Evolutionary conservation across 1,139 yeast genomes (phyloP).

Genomic region (Protomyces lactucae-debilis): DNA sequence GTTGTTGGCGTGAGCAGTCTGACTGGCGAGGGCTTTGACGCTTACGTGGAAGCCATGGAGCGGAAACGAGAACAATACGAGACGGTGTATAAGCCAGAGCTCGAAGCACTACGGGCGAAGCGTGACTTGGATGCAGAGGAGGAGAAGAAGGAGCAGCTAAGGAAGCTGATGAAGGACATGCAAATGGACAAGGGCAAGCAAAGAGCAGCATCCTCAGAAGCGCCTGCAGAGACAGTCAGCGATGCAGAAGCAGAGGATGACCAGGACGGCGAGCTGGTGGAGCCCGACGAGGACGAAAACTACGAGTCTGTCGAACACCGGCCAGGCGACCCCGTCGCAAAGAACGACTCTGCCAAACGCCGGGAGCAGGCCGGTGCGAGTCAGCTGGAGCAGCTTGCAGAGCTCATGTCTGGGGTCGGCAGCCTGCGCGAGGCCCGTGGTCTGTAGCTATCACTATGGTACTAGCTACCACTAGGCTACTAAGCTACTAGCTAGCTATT

Average conservation of each 20-base stretch:
- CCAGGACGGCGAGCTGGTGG: conserved; percentile 25
- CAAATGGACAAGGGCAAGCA: conserved; percentile 41
- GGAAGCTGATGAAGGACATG: conserved; percentile 74
- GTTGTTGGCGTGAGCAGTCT: conserved; percentile 86
- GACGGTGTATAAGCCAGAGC: conserved; percentile 73
- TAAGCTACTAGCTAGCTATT: neutral
- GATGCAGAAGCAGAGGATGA: conserved; percentile 20
- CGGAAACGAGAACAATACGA: conserved; percentile 84
- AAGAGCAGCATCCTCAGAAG: too few species aligned
- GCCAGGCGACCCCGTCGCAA: conserved; percentile 6
- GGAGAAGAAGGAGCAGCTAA: conserved; percentile 66
- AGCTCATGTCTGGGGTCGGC: conserved; percentile 15
- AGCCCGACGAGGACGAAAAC: conserved; percentile 27
- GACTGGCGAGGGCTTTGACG: conserved; percentile 93
- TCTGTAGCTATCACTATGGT: neutral
- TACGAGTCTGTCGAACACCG: conserved; percentile 20
- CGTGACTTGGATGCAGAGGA: conserved; percentile 71
- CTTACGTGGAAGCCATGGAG: conserved; percentile 75
- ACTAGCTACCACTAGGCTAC: neutral
- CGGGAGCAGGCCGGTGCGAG: neutral
- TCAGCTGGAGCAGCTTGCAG: conserved; percentile 4
- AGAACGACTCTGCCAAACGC: too few species aligned
- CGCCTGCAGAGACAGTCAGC: conserved; percentile 8
- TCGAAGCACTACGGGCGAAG: conserved; percentile 72
- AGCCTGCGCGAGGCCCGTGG: conserved; percentile 13